Evolutionary conservation across 2,329 filamentous ascomycete species (phyloP).

Genomic region (Penicillium verrucosum): DNA sequence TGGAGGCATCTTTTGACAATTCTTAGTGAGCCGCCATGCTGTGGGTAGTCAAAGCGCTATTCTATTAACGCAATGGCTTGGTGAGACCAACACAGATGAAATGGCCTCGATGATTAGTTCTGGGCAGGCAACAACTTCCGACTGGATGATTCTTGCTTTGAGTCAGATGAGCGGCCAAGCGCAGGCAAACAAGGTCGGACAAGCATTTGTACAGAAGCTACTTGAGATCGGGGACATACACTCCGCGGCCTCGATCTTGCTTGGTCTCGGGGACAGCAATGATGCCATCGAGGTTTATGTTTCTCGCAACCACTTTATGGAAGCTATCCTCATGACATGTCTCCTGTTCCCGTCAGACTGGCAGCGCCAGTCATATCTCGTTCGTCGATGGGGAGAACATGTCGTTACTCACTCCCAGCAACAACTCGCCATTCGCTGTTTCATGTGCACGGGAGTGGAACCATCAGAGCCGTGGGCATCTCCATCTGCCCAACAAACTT

Average conservation of each 20-base stretch:
- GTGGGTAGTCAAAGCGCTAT: conserved; percentile 73
- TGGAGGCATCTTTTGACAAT: conserved; percentile 13
- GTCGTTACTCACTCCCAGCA: conserved; percentile 83
- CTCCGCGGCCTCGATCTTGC: conserved; percentile 85
- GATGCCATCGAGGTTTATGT: conserved; percentile 97
- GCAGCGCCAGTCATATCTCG: conserved; percentile 82
- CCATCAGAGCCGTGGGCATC: conserved; percentile 85
- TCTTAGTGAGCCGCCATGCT: conserved; percentile 63
- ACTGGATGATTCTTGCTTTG: conserved; percentile 95
- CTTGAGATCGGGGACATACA: conserved; percentile 88
- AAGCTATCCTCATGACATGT: conserved; percentile 84
- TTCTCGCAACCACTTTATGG: conserved; percentile 86
- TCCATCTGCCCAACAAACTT: conserved; percentile 66
- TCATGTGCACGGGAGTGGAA: conserved; percentile 84
- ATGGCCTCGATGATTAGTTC: conserved; percentile 72
- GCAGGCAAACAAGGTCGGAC: conserved; percentile 84
- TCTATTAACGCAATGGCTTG: conserved; percentile 87
- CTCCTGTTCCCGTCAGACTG: conserved; percentile 80
- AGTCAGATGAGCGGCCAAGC: conserved; percentile 76
- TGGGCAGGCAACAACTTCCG: conserved; percentile 83
- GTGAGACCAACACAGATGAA: conserved; percentile 75
- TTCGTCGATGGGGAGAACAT: conserved; percentile 93
- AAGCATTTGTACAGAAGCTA: conserved; percentile 84
- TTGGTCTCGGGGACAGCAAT: conserved; percentile 86
- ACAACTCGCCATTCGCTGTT: conserved; percentile 86